phyloP scores from a whole-genome alignment of 108 stramenopile genomes.

The Fragilariopsis cylindrus region DNA sequence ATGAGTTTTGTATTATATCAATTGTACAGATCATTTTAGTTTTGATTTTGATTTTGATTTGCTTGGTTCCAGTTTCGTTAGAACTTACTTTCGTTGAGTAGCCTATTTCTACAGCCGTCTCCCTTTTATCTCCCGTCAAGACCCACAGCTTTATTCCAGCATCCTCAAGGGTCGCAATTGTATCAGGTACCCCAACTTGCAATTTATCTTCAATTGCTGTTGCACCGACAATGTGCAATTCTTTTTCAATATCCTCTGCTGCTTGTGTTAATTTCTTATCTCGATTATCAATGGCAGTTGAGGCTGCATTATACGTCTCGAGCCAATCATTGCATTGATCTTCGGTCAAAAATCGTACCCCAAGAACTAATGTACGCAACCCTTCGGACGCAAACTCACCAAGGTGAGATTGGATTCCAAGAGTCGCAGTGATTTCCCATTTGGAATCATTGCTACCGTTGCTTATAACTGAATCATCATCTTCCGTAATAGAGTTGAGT shows the following conservation, averaged over 20 bases:
- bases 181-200: slow-evolving; percentile 94
- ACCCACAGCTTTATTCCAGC: slow-evolving; percentile 98
- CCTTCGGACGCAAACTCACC: slow-evolving; percentile 93
- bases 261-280: slow-evolving; percentile 68
- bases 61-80: no score
- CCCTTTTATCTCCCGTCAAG: slow-evolving; percentile 97
- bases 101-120: slow-evolving; percentile 98
- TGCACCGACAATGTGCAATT: slow-evolving; percentile 90
- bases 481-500: slow-evolving; percentile 12
- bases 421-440: slow-evolving; percentile 56
- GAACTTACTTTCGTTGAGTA: slow-evolving; percentile 68
- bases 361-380: slow-evolving; percentile 93
- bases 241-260: slow-evolving; percentile 79
- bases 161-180: slow-evolving; percentile 85
- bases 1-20: no score
- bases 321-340: slow-evolving; percentile 81
- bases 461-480: not conserved
- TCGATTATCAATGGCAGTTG: slow-evolving; percentile 77
- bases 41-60: no score
- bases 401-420: slow-evolving; percentile 77
- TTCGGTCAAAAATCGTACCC: slow-evolving; percentile 76
- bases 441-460: slow-evolving; percentile 27
- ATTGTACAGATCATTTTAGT: no score
- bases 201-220: slow-evolving; percentile 98
- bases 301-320: slow-evolving; percentile 61